A percentile compares a stretch with the other conserved stretches of the same genome.
Conservation (phyloP, 2,329 filamentous ascomycete genomes). For the Exophiala oligosperma region DNA sequence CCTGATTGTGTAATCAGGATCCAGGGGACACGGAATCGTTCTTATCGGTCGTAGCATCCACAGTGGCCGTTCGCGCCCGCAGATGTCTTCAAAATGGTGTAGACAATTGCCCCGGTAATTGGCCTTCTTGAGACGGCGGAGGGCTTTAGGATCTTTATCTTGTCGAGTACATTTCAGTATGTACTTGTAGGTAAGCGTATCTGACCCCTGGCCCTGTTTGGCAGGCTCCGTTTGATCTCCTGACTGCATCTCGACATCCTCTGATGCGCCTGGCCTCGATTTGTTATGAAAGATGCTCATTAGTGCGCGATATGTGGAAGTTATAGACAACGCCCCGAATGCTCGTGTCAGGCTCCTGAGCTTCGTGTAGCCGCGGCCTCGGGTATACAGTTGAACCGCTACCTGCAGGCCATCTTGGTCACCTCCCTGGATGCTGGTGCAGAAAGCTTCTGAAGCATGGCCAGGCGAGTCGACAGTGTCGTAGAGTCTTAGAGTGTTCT, state of each 20-base stretch:
- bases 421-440: not conserved
- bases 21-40: not conserved
- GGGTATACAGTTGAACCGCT: constrained; percentile 1
- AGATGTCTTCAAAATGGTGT: constrained; percentile 2
- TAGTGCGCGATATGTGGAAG: not conserved
- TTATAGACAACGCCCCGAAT: not conserved
- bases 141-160: constrained; percentile 1
- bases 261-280: not conserved
- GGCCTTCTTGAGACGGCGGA: not conserved
- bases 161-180: not conserved
- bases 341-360: not conserved
- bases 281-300: not conserved
- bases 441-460: not conserved
- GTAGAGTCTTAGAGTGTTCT: constrained; percentile 1
- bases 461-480: not conserved
- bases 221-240: not conserved
- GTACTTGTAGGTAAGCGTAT: constrained; percentile 1
- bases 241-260: not conserved
- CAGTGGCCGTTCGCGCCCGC: not conserved
- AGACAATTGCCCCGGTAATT: constrained; percentile 1
- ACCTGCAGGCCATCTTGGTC: not conserved
- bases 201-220: not conserved
- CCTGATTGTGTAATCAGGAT: not conserved
- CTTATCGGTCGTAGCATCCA: constrained; percentile 3
- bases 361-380: constrained; percentile 2